phyloP scores from a whole-genome alignment of 805 yeast genomes.

The Teunomyces cretensis region DNA sequence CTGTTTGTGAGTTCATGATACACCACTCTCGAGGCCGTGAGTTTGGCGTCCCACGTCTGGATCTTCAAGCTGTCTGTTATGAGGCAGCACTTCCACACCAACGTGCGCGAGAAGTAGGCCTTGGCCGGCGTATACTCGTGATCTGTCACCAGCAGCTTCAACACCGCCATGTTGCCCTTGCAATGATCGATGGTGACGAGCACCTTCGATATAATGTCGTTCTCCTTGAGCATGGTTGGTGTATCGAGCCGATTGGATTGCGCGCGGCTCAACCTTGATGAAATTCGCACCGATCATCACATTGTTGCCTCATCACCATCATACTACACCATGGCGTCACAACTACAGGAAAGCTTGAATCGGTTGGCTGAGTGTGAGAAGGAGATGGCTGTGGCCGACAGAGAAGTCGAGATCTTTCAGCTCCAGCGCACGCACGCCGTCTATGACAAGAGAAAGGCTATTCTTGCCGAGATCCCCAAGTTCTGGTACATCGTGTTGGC shows the following conservation, averaged over 20 bases:
- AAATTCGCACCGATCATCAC: not conserved
- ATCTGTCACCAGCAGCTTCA: conserved; percentile 27
- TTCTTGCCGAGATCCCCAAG: conserved; percentile 57
- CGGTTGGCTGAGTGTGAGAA: conserved; percentile 57
- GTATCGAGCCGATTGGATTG: not conserved
- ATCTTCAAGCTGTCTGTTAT: conserved; percentile 38
- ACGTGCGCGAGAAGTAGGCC: conserved; percentile 27
- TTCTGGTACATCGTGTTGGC: conserved; percentile 90
- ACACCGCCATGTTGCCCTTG: conserved; percentile 26
- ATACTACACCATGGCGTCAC: conserved; percentile 1
- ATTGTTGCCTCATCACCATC: not conserved
- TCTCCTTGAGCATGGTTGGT: conserved; percentile 21
- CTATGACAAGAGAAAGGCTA: conserved; percentile 54
- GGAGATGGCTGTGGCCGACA: conserved; percentile 59
- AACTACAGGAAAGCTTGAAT: conserved; percentile 31
- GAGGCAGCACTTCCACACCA: conserved; percentile 39
- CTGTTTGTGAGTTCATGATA: conserved; percentile 32
- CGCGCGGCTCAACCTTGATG: not conserved
- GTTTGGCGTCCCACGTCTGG: conserved; percentile 29
- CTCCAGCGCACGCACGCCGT: conserved; percentile 54
- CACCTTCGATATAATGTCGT: conserved; percentile 35
- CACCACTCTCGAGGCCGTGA: conserved; percentile 31
- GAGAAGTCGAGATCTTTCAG: conserved; percentile 56
- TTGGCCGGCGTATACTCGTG: conserved; percentile 27
- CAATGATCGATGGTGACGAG: conserved; percentile 36